These are phyloP conservation scores for Penicillium pancosmium DNA, from an alignment of 495 filamentous ascomycete genomes.

Conservation along the genomic window DNA sequence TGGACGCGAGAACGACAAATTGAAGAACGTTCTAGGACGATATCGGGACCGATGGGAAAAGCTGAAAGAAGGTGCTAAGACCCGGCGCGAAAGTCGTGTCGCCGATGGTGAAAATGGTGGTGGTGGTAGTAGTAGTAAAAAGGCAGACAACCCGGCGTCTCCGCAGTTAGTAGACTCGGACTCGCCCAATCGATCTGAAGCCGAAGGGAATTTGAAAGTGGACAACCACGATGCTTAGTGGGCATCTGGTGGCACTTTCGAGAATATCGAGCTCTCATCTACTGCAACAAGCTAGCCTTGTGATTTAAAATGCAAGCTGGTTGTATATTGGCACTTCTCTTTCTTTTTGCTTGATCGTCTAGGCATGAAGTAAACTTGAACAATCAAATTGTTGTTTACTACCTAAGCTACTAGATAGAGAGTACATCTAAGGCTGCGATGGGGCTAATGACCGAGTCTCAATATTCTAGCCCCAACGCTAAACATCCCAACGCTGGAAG, in stretches of 20 bases:
- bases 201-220: conserved; percentile 2
- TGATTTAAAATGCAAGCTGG: background rate
- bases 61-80: conserved; percentile 81
- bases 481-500: too few relatives aligned
- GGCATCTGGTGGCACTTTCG: background rate
- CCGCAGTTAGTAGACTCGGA: conserved; percentile 15
- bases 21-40: conserved; percentile 62
- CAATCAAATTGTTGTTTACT: too few relatives aligned
- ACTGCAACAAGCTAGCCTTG: too few relatives aligned
- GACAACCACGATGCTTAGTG: background rate
- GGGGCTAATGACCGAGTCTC: too few relatives aligned
- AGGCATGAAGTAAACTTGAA: too few relatives aligned
- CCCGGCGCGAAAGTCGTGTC: conserved; percentile 36
- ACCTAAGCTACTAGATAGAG: too few relatives aligned
- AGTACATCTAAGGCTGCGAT: too few relatives aligned
- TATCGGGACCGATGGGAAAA: conserved; percentile 84
- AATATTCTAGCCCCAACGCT: too few relatives aligned
- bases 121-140: conserved; percentile 8
- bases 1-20: conserved; percentile 69
- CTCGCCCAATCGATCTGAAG: conserved; percentile 6
- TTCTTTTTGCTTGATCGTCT: too few relatives aligned
- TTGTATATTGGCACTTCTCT: too few relatives aligned
- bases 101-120: conserved; percentile 14
- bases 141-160: conserved; percentile 11
- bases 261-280: background rate